These are phyloP conservation scores for Epicoccum nigrum DNA, from an alignment of 2,329 filamentous ascomycete genomes.

Conservation along the genomic window DNA sequence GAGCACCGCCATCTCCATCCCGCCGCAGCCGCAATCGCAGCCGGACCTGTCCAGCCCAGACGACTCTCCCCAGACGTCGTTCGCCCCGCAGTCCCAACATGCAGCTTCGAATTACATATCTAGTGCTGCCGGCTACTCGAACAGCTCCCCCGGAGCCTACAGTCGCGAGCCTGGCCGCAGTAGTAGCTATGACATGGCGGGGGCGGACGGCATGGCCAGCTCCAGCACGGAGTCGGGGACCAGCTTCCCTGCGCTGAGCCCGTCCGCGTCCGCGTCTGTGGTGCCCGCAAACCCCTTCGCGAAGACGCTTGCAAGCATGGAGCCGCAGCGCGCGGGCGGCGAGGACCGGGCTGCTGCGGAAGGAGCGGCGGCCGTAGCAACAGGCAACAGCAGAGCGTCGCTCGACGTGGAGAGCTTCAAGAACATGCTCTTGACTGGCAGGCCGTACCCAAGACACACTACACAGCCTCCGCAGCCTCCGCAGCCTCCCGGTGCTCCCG, in stretches of 20 bases:
- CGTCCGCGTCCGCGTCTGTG: conserved; percentile 25
- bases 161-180: conserved; percentile 22
- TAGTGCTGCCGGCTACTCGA: conserved; percentile 26
- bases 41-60: conserved; percentile 35
- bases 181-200: conserved; percentile 32
- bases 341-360: conserved; percentile 38
- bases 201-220: conserved; percentile 32
- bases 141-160: conserved; percentile 22
- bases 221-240: conserved; percentile 26
- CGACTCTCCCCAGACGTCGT: conserved; percentile 22
- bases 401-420: conserved; percentile 82
- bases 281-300: conserved; percentile 47
- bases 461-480: conserved; percentile 31
- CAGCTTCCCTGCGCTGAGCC: conserved; percentile 20
- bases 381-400: conserved; percentile 48
- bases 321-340: conserved; percentile 32
- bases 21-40: conserved; percentile 46
- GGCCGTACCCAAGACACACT: conserved; percentile 51
- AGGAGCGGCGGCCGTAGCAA: conserved; percentile 19
- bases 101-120: conserved; percentile 27
- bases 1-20: conserved; percentile 47
- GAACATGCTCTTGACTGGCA: conserved; percentile 75
- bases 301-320: conserved; percentile 48
- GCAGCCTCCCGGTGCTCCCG: conserved; percentile 29
- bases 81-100: conserved; percentile 25